Conservation (phyloP, 2,329 filamentous ascomycete genomes). For the Nemania abortiva region DNA sequence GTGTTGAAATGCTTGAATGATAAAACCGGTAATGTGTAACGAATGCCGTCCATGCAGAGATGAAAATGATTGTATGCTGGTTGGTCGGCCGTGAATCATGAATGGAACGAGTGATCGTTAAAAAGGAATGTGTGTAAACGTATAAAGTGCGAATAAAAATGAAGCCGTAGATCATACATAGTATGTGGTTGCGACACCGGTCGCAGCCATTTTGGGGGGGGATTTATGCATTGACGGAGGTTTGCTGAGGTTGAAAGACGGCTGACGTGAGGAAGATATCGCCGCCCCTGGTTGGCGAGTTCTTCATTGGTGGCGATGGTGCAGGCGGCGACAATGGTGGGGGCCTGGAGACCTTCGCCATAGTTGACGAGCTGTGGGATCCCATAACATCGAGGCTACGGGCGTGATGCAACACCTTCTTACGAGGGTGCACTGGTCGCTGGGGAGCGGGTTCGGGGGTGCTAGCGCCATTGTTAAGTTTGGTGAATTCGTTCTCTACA, state of each 20-base stretch:
- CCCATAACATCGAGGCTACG: conserved; percentile 65
- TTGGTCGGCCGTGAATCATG: conserved; percentile 48
- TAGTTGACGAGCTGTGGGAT: conserved; percentile 47
- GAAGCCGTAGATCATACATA: conserved; percentile 34
- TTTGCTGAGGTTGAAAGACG: conserved; percentile 59
- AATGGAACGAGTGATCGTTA: conserved; percentile 39
- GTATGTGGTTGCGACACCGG: conserved; percentile 5
- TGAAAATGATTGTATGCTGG: conserved; percentile 43
- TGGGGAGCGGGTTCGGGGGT: conserved; percentile 40
- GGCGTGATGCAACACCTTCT: conserved; percentile 60
- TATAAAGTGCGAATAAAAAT: conserved; percentile 17
- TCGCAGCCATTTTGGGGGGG: conserved; percentile 11
- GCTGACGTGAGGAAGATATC: conserved; percentile 62
- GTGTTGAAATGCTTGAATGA: conserved; percentile 7
- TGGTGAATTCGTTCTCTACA: conserved; percentile 71
- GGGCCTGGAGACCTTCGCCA: conserved; percentile 42
- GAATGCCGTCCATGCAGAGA: conserved; percentile 36
- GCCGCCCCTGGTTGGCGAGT: conserved; percentile 48
- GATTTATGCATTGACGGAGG: conserved; percentile 31
- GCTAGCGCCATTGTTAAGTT: conserved; percentile 54
- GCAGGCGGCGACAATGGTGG: conserved; percentile 52
- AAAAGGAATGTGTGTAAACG: conserved; percentile 28
- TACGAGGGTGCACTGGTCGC: conserved; percentile 52
- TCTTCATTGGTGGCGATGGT: conserved; percentile 53
- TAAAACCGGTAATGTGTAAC: conserved; percentile 21